Base-by-base conservation (phyloP, 768 basidiomycete species). In the Termitomyces heimii region DNA sequence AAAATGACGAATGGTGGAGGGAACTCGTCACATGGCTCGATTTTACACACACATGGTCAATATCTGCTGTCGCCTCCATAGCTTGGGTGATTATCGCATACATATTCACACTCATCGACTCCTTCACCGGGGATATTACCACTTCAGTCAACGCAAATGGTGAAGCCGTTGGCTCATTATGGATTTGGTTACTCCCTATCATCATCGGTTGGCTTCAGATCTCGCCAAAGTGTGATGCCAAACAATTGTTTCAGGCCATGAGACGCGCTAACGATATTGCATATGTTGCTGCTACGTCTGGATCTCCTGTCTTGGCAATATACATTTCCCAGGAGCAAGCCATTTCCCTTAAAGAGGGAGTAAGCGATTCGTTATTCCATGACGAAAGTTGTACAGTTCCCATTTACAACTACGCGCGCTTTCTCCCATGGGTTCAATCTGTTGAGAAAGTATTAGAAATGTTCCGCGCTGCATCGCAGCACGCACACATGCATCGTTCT, bases 71-170 rank as follows among this genome's bases (percentile, higher is more conserved):
- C 1, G 66, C 69, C 6, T 74, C 74, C 5, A 76, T 80, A 18
- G 60, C 63, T 0, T 81, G 77, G 77, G 78, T 79, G 2, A 56
- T 76, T 37, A 63, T 79, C 6, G 77, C 79, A 0, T 79, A 77
- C 54, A 50, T 69, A 2, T 68, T 77, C 58, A 76, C 76, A 4
- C 63, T 77, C 29, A 53, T 73, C n/a, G 69, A 73, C 47, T 69
- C 72, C 16, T 72, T 74, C 54, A 61, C 65, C 10, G 55, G 60
- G 4, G 55, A 66, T 35, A 60, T 66, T 20, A 65, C 60, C 5
- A 57, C 52, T 14, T 44, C 60, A 13, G 37, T 75, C 4, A 63
- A 71, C 35, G 63, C 70, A 8, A 75, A 67, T 22, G 79, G 77
- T 0, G 68, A 77, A 49, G 75, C 66, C 9, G 73, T 74, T 4